These are phyloP conservation scores for Pterocarpus macrocarpus DNA, from an alignment of 306 rosid genomes.

Conservation along the genomic window DNA sequence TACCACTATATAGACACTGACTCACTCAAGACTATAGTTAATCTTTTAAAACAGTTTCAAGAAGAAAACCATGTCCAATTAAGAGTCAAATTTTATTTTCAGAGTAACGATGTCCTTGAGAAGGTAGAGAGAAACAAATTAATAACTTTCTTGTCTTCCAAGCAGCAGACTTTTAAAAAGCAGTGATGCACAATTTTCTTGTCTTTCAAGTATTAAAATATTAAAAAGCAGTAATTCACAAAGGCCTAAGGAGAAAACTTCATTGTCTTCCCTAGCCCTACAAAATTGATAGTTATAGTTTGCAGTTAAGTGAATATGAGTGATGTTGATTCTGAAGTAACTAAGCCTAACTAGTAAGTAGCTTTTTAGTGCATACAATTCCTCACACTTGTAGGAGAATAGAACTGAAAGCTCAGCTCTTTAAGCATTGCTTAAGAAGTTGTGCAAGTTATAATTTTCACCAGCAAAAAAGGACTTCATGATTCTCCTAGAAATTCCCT, in stretches of 20 bases:
- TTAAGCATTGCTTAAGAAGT: neutral
- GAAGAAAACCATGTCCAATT: neutral
- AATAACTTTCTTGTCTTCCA: conserved; percentile 18
- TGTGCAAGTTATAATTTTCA: neutral
- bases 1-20: neutral
- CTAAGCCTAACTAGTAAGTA: neutral
- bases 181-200: conserved; percentile 16
- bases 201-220: neutral
- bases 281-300: neutral
- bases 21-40: neutral
- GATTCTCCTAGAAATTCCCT: neutral
- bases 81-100: neutral
- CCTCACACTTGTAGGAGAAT: neutral
- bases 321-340: neutral
- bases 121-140: conserved; percentile 2
- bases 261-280: conserved; percentile 3
- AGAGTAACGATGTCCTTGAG: conserved; percentile 2
- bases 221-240: conserved; percentile 6
- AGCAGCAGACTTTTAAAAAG: neutral
- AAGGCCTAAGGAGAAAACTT: neutral
- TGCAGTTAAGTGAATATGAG: neutral
- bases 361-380: neutral
- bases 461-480: neutral
- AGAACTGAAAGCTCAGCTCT: neutral
- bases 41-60: conserved; percentile 30